Evolutionary conservation across 129 eudicot species (phyloP).

Genomic region (Tagetes erecta): DNA sequence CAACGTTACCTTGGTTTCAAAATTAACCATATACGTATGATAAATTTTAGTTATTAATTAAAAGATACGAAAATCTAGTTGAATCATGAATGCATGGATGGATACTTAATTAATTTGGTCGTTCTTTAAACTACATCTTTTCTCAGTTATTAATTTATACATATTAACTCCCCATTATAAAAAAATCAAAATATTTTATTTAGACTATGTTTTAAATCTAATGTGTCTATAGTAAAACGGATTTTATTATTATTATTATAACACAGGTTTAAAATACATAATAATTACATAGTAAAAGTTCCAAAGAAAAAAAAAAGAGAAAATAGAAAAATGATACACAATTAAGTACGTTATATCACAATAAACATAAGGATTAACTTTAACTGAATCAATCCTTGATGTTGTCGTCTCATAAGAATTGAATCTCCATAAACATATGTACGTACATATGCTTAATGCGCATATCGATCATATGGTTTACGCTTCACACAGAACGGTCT

Average conservation of each 20-base stretch:
- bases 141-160: too few relatives aligned
- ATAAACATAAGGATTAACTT: constrained; percentile 30
- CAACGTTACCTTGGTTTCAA: too few relatives aligned
- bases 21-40: too few relatives aligned
- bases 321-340: constrained; percentile 18
- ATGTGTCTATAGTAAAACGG: background rate
- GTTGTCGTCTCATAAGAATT: background rate
- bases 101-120: too few relatives aligned
- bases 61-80: too few relatives aligned
- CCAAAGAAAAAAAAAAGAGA: background rate
- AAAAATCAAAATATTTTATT: background rate
- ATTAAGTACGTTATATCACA: constrained; percentile 21
- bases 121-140: too few relatives aligned
- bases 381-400: constrained; percentile 29
- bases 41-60: too few relatives aligned
- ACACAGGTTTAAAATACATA: constrained; percentile 22
- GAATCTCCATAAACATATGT: constrained; percentile 23
- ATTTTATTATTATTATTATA: constrained; percentile 20
- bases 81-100: too few relatives aligned
- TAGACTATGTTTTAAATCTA: background rate
- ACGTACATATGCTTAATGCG: background rate
- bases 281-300: constrained; percentile 22
- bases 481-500: constrained; percentile 28
- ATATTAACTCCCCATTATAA: too few relatives aligned
- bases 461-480: background rate